Evolutionary conservation across 176 grass and related monocot genomes (phyloP), one percentile per base, ranked within the genome.

Genomic region (Alopecurus myosuroides): DNA sequence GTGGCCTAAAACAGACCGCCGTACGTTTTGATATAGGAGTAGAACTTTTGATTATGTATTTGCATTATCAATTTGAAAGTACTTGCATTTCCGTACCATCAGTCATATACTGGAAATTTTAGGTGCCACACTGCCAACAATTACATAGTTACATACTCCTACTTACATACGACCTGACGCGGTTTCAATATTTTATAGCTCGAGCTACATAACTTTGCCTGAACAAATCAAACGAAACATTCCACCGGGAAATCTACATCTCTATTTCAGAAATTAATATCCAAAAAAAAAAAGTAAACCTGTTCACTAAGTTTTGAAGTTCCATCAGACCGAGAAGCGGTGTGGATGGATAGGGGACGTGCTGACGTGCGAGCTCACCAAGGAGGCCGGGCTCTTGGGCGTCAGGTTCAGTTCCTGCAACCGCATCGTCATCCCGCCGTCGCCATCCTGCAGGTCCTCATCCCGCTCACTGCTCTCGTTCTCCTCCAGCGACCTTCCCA

Each of bases 401-500:
- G 1, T 66, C 12, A 42, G 23, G 19, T 30, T 26, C 17, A 86
- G 57, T 28, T 84, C 67, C 12, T 39, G 77, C 14, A 12, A 39
- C 37, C 37, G 22, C 37, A 60, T 63, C 60, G 6, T 33, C 60
- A 33, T 41, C 40, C 51, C 79, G 18, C 65, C 62, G 19, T 77
- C 14, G 13, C 5, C 76, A 4, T 12, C 19, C 9, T 72, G 58
- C 58, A 62, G 60, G 52, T 29, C 36, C 20, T 72, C 45, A 0
- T 20, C 75, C 3, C 20, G 19, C 15, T 37, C 85, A 18, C 67
- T 57, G 23, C 66, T 56, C 85, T 97, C 91, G 37, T 97, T 94
- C 70, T 97, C 94, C 69, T 97, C 94, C 60, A 97, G 82, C 12
- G 87, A 91, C 62, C 91, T 82, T 64, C 81, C 64, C 87, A 83